Evolutionary conservation across 495 filamentous ascomycete genomes (phyloP), one percentile per base, ranked within the genome.

Genomic region (Parathielavia appendiculata): DNA sequence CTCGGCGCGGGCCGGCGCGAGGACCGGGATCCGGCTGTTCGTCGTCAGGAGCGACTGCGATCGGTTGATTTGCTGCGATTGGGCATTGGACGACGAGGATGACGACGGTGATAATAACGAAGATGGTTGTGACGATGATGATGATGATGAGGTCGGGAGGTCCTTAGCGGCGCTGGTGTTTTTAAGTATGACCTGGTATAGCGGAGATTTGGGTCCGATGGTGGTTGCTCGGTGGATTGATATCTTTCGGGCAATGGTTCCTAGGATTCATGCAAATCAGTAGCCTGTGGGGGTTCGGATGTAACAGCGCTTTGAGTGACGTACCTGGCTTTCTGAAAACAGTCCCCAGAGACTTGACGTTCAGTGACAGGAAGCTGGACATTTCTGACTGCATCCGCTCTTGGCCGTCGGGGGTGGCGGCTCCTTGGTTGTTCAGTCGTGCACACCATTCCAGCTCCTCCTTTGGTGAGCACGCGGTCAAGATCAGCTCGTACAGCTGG

Each of bases 381-480:
- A 75, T 63, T 43, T 72, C 69, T 54, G 72, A 72, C 68, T 70
- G 75, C 62, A 63, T 70, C 69, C 75, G 68, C 73, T 79, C 67
- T 61, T 63, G 73, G 65, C 57, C 73, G 67, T 72, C 75, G 1
- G 36, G 41, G 61, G 62, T 56, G 75, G 72, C 41, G 57, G 70
- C 36, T 19, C 58, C 47, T 36, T 75, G 68, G 40, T 19, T n/a
- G 57, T 74, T 61, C 44, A 89, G 71, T 13, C 77, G 74, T 23
- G 69, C 74, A 51, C 81, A 79, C 93, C 93, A 98, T 59, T 85
- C 78, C 51, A 81, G 75, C 70, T 95, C 90, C 65, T 98, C 93
- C 51, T 77, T 81, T 5, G 83, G 79, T 0, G 90, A 92, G 61
- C 91, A 96, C 40, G 91, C 92, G 65, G 89, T 95, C 65, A 96